A percentile compares a stretch with the other conserved stretches of the same genome.
Evolutionary conservation across 768 basidiomycete genomes (phyloP).

Genomic region (Hericium alpestre): DNA sequence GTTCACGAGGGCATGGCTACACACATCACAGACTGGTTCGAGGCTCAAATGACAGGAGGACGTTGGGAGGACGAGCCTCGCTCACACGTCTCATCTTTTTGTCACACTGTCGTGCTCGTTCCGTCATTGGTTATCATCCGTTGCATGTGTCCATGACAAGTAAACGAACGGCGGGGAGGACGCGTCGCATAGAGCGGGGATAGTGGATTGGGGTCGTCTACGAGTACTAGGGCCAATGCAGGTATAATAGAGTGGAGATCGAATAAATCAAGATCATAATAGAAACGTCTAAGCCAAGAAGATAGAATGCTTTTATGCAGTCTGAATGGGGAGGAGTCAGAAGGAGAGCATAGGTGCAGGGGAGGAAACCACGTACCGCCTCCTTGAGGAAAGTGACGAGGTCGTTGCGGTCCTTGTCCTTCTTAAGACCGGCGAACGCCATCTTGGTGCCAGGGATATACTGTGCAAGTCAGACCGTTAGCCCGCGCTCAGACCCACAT

Average conservation of each 20-base stretch:
- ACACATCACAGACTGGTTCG: too few species aligned
- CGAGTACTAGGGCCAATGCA: conserved; percentile 21
- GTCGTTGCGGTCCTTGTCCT: conserved; percentile 95
- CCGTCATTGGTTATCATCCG: background rate
- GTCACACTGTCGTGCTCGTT: too few species aligned
- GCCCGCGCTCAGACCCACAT: background rate
- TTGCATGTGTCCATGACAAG: background rate
- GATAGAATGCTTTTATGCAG: conserved; percentile 15
- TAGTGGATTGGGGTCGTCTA: conserved; percentile 20
- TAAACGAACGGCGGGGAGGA: background rate
- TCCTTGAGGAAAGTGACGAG: conserved; percentile 79
- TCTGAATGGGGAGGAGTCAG: conserved; percentile 8
- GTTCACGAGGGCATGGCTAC: too few species aligned
- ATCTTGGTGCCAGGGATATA: conserved; percentile 97
- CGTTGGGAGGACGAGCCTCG: too few species aligned
- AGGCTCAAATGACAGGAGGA: too few species aligned
- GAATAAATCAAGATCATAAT: background rate
- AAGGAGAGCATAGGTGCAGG: background rate
- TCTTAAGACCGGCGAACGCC: conserved; percentile 98
- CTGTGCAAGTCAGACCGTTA: conserved; percentile 24
- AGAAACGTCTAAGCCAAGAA: conserved; percentile 8
- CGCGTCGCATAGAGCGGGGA: background rate
- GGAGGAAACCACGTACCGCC: conserved; percentile 34
- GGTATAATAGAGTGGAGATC: conserved; percentile 14
- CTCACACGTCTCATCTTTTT: too few species aligned